phyloP scores from a whole-genome alignment of 2,329 filamentous ascomycete species.

The Sclerotiophoma versabilis region DNA sequence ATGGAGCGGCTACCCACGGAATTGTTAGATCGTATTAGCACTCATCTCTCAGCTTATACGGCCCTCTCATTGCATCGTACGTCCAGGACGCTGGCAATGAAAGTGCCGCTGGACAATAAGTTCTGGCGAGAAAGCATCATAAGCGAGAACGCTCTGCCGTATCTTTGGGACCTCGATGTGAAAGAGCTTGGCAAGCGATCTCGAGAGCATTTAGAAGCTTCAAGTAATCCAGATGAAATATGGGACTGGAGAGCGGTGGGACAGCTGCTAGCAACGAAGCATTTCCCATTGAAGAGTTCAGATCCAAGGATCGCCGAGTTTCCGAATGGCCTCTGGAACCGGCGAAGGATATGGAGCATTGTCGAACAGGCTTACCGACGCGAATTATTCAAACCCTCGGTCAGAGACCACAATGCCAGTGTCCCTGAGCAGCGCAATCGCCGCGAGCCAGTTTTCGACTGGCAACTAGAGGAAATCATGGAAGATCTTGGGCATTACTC shows the following conservation, averaged over 20 bases:
- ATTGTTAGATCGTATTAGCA: constrained; percentile 6
- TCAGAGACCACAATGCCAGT: not conserved
- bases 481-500: constrained; percentile 16
- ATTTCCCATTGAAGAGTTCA: constrained; percentile 16
- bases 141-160: constrained; percentile 27
- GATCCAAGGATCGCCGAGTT: constrained; percentile 21
- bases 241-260: constrained; percentile 31
- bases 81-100: constrained; percentile 26
- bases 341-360: constrained; percentile 37
- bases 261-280: constrained; percentile 23
- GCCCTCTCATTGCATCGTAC: constrained; percentile 29
- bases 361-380: constrained; percentile 22
- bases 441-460: constrained; percentile 10
- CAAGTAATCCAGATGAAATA: not conserved
- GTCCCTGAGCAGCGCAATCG: not conserved
- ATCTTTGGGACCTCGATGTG: constrained; percentile 36
- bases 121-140: constrained; percentile 37
- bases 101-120: constrained; percentile 28
- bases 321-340: constrained; percentile 34
- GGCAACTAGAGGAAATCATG: constrained; percentile 17
- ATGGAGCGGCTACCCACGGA: constrained; percentile 10
- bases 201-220: not conserved
- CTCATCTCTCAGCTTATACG: constrained; percentile 21
- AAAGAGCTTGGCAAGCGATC: constrained; percentile 12
- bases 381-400: not conserved